Conservation (phyloP, 441 rosid species). For the Populus hybrid region DNA sequence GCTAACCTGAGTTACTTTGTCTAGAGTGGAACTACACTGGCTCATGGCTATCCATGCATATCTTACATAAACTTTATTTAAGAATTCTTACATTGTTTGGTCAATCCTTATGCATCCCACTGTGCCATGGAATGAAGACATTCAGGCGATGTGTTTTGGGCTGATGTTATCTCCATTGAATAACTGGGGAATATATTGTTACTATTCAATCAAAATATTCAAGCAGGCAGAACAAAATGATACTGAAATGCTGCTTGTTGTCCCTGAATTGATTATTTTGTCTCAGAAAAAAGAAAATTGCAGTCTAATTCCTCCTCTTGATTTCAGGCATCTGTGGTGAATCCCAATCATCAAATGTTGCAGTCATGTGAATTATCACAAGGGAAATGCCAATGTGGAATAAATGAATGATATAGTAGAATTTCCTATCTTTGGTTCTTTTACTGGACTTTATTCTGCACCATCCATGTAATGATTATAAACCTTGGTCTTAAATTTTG, state of each 20-base stretch:
- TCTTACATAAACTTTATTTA: background rate
- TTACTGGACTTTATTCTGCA: too few relatives aligned
- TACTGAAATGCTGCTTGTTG: background rate
- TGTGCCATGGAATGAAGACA: background rate
- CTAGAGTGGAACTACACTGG: background rate
- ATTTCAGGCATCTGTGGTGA: conserved; percentile 33
- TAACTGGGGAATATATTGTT: background rate
- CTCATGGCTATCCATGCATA: background rate
- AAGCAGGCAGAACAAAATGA: background rate
- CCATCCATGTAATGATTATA: too few relatives aligned
- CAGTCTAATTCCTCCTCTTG: background rate
- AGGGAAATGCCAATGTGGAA: conserved; percentile 1
- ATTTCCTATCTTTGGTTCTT: too few relatives aligned
- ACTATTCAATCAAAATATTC: background rate
- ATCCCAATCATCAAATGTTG: background rate
- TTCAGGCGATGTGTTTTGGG: background rate
- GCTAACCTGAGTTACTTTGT: background rate
- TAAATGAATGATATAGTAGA: background rate
- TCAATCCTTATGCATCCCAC: background rate
- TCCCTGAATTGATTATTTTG: background rate
- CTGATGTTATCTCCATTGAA: background rate
- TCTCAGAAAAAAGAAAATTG: background rate
- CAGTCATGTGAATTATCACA: background rate
- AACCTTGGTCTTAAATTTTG: too few relatives aligned
- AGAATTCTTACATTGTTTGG: background rate